Base-by-base conservation (phyloP, 495 filamentous ascomycete genomes). In the Ramalina intermedia region DNA sequence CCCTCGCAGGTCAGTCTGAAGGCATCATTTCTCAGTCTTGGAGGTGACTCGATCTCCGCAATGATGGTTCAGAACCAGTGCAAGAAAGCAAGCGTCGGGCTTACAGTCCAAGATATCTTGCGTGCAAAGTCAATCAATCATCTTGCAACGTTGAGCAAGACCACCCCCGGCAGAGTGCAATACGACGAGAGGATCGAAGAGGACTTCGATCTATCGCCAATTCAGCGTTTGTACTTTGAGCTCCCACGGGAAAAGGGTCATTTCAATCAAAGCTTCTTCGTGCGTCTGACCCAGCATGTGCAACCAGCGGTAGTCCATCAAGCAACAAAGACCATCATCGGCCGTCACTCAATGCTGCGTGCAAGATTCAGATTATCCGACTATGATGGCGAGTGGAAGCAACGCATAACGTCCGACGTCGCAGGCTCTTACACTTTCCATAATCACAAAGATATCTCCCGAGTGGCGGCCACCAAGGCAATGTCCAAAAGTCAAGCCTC, bases 271-370 rank as follows among this genome's bases (percentile, higher is more conserved):
- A 82, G 82, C 46, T 68, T 85, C 37, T 58, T 83, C 0, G 67
- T 84, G 3, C 71, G 75, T 3, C 48, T 86, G 13, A 78, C 69
- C 41, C 67, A 66, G 49, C 57, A 54, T 2, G 61, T 79, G 27
- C 61, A 70, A 12, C 58, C 72, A 11, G 51, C 61, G 3, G 69
- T 71, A 8, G 55, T 87, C 4, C 60, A 58, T 1, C 63, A 66
- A 14, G 78, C 79, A 1, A 57, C 82, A 38, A 72, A 80, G 45
- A 69, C 71, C 0, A 61, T 85, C 9, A 69, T 85, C 13, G 65
- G 61, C 1, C 75, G 77, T 6, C 84, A 88, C 49, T 75, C 80
- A 4, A 86, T 86, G 83, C 69, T 88, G n/a, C 69, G 82, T 21
- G 73, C 75, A n/a, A 74, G 82, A 6, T 85, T 82, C 53, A 62